Evolutionary conservation across 164 flowering plant species (phyloP).

Genomic region (Magnolia changhungtana): DNA sequence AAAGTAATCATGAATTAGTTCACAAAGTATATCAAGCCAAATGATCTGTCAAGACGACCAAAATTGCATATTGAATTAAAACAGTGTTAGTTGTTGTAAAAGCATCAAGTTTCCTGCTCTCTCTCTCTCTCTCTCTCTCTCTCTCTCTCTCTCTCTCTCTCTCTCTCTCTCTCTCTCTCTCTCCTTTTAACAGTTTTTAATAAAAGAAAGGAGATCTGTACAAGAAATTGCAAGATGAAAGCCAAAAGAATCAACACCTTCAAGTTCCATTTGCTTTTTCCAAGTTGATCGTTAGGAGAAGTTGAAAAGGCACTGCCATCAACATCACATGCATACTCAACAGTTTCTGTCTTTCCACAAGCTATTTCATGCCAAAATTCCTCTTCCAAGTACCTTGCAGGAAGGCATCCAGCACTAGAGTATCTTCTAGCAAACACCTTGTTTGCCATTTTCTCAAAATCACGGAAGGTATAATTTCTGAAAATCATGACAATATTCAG

Average conservation of each 20-base stretch:
- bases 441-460: slow-evolving; percentile 98
- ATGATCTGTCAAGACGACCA: no score
- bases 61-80: no score
- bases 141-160: no score
- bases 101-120: no score
- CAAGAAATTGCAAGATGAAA: not conserved
- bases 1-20: not conserved
- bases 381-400: slow-evolving; percentile 76
- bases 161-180: no score
- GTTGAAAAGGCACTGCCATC: slow-evolving; percentile 99
- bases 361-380: slow-evolving; percentile 99
- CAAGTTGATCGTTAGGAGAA: slow-evolving; percentile 79
- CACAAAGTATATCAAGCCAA: no score
- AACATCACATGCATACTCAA: slow-evolving; percentile 98
- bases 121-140: no score
- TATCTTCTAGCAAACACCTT: slow-evolving; percentile 92
- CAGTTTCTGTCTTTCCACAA: slow-evolving; percentile 82
- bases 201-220: no score
- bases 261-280: slow-evolving; percentile 95
- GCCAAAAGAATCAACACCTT: slow-evolving; percentile 51
- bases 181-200: no score
- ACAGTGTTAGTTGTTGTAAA: no score
- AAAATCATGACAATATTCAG: slow-evolving; percentile 28
- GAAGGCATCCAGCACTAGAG: slow-evolving; percentile 84
- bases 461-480: slow-evolving; percentile 94